Evolutionary conservation across 768 basidiomycete genomes (phyloP).

Genomic region (Russula brevipes): DNA sequence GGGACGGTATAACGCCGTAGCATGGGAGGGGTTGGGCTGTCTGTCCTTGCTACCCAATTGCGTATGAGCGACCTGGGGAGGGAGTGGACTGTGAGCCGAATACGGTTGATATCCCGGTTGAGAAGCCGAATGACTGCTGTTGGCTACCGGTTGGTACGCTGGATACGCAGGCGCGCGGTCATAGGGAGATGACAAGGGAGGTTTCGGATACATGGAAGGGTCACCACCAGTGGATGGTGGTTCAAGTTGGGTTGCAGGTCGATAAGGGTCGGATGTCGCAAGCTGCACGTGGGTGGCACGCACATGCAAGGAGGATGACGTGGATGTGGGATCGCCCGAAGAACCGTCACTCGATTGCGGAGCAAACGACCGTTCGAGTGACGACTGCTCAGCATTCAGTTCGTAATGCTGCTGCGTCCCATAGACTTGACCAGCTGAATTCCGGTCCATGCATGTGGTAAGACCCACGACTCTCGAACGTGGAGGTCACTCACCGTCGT

Average conservation of each 20-base stretch:
- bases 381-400: neutral
- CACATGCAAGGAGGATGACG: slow-evolving; percentile 7
- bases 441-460: neutral
- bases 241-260: neutral
- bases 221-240: slow-evolving; percentile 1
- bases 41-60: slow-evolving; percentile 2
- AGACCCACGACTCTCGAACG: neutral
- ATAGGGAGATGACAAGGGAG: slow-evolving; percentile 10
- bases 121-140: slow-evolving; percentile 22
- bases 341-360: neutral
- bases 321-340: neutral
- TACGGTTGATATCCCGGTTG: slow-evolving; percentile 23
- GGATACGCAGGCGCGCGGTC: slow-evolving; percentile 27
- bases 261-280: slow-evolving; percentile 3
- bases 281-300: slow-evolving; percentile 12
- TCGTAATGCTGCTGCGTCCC: slow-evolving; percentile 5
- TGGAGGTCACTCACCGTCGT: slow-evolving; percentile 17
- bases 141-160: slow-evolving; percentile 28
- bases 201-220: slow-evolving; percentile 14
- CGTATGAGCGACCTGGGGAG: neutral
- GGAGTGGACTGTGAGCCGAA: slow-evolving; percentile 22
- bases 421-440: slow-evolving; percentile 8
- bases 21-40: slow-evolving; percentile 6
- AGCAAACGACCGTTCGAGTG: neutral
- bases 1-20: slow-evolving; percentile 26